Conservation (phyloP, 768 basidiomycete genomes). For the Pleurotus citrinopileatus region DNA sequence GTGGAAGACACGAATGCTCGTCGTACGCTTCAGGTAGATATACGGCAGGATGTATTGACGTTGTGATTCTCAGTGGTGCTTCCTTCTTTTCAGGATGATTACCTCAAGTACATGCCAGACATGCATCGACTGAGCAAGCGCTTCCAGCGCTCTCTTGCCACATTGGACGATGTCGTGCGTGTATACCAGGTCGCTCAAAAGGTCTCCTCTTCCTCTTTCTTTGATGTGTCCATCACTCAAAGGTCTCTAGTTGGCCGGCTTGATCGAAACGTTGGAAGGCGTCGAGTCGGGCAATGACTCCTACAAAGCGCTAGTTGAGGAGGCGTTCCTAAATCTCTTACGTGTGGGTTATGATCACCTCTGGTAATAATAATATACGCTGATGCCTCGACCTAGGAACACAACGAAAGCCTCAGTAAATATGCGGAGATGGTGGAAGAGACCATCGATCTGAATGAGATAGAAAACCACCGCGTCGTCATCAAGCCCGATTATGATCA, state of each 20-base stretch:
- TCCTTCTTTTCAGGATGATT: slow-evolving; percentile 61
- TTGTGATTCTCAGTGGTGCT: background rate
- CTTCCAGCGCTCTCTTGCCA: slow-evolving; percentile 81
- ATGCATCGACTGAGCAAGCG: slow-evolving; percentile 89
- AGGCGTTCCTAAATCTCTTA: slow-evolving; percentile 61
- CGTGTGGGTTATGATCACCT: slow-evolving; percentile 48
- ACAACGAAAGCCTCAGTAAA: slow-evolving; percentile 60
- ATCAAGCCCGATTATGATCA: slow-evolving; percentile 92
- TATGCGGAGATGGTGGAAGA: slow-evolving; percentile 95
- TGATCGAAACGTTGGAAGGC: slow-evolving; percentile 62
- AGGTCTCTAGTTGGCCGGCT: slow-evolving; percentile 66
- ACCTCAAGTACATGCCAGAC: slow-evolving; percentile 90
- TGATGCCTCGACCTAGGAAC: slow-evolving; percentile 42
- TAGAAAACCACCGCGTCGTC: slow-evolving; percentile 83
- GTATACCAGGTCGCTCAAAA: slow-evolving; percentile 92
- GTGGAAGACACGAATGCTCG: slow-evolving; percentile 75
- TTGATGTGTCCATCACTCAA: background rate
- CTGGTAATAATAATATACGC: background rate
- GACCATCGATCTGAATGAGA: slow-evolving; percentile 86
- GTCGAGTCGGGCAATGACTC: slow-evolving; percentile 43
- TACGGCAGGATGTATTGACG: background rate
- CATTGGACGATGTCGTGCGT: slow-evolving; percentile 92
- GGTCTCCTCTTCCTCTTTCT: slow-evolving; percentile 33
- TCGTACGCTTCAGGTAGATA: slow-evolving; percentile 64
- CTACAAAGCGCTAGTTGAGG: slow-evolving; percentile 54